These are phyloP conservation scores for Nakazawaea populi DNA, from an alignment of 805 yeast species.

Conservation along the genomic window DNA sequence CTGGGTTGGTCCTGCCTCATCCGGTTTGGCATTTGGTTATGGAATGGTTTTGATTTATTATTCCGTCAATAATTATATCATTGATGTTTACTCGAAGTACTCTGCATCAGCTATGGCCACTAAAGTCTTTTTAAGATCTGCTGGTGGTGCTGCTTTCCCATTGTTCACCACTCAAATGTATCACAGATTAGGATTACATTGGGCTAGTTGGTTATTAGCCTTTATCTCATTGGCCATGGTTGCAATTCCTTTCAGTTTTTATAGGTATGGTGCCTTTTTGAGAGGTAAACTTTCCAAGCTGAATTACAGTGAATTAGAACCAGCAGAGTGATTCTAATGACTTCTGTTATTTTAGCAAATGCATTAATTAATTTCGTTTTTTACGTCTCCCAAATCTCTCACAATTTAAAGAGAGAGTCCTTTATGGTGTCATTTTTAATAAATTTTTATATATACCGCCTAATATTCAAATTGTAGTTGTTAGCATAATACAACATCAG, in stretches of 20 bases:
- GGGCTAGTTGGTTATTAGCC: conserved; percentile 79
- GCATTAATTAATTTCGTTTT: background rate
- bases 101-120: conserved; percentile 82
- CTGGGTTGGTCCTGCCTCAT: conserved; percentile 59
- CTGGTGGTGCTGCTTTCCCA: conserved; percentile 87
- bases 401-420: background rate
- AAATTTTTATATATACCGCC: no score
- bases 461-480: no score
- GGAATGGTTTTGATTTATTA: conserved; percentile 58
- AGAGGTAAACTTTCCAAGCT: conserved; percentile 64
- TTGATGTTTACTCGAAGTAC: conserved; percentile 80
- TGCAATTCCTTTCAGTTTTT: conserved; percentile 64
- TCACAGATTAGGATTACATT: conserved; percentile 61
- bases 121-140: conserved; percentile 72
- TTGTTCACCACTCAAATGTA: conserved; percentile 80
- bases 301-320: conserved; percentile 36
- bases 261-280: conserved; percentile 56
- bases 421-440: no score
- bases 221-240: conserved; percentile 76
- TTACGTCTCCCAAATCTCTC: background rate
- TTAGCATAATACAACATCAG: no score
- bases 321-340: no score
- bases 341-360: no score
- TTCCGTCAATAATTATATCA: conserved; percentile 71
- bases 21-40: conserved; percentile 54